Evolutionary conservation across 768 basidiomycete species (phyloP).

Genomic region (Termitomyces sp.): DNA sequence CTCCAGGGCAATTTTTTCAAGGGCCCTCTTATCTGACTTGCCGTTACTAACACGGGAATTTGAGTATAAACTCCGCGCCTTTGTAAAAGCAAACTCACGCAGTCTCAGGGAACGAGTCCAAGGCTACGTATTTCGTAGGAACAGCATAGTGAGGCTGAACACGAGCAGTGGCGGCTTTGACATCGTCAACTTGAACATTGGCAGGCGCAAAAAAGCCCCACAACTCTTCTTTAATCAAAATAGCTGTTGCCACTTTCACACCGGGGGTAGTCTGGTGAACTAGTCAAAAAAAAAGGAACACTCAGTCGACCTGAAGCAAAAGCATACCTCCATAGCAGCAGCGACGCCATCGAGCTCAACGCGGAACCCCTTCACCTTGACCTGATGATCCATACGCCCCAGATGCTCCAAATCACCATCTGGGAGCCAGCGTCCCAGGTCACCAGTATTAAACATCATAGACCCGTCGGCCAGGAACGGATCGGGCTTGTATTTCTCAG

Average conservation of each 20-base stretch:
- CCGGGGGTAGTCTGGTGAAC: not conserved
- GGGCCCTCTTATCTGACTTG: slow-evolving; percentile 31
- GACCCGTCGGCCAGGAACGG: slow-evolving; percentile 49
- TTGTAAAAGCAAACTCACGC: not conserved
- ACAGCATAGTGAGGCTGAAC: slow-evolving; percentile 12
- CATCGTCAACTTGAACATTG: slow-evolving; percentile 4
- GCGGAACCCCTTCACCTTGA: slow-evolving; percentile 64
- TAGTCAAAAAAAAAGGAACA: not conserved
- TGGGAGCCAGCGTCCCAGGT: slow-evolving; percentile 49
- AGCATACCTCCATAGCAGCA: slow-evolving; percentile 49
- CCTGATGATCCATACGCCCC: slow-evolving; percentile 58
- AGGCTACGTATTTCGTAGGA: slow-evolving; percentile 3
- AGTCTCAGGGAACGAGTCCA: slow-evolving; percentile 6
- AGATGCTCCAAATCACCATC: slow-evolving; percentile 54
- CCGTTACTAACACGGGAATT: slow-evolving; percentile 5
- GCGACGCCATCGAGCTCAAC: slow-evolving; percentile 64
- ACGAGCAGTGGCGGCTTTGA: slow-evolving; percentile 7
- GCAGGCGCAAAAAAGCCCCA: slow-evolving; percentile 12
- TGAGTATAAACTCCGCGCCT: not conserved
- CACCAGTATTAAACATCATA: slow-evolving; percentile 62
- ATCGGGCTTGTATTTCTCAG: slow-evolving; percentile 45
- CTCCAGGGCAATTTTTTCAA: slow-evolving; percentile 36
- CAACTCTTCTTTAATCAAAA: slow-evolving; percentile 12
- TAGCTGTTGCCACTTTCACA: slow-evolving; percentile 12
- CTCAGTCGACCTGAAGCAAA: not conserved